Base-by-base conservation (phyloP, 2,329 filamentous ascomycete genomes). In the Xenosphaeropsis pyriputrescens region DNA sequence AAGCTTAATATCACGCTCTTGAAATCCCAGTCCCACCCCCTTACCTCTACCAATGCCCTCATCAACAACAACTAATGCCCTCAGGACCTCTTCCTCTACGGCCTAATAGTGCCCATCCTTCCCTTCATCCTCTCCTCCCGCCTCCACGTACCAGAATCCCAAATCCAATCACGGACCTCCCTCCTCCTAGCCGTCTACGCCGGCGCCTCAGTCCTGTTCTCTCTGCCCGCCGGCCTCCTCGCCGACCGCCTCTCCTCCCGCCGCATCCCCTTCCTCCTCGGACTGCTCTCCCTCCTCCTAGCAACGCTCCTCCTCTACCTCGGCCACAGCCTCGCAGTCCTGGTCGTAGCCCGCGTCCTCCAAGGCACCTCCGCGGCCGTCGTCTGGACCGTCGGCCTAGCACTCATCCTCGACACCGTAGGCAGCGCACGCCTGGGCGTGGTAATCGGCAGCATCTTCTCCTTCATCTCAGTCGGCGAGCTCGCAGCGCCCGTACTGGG, bases 341-440 rank as follows among this genome's bases (percentile, higher is more conserved):
- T 85, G 31, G 58, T 82, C 14, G 56, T 70, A 0, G 81, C 77
- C 0, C 63, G 82, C 17, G 42, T 82, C 2, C 58, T 85, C 11
- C 81, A 86, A 50, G 81, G 81, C 0, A 55, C 74, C 2, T 77
- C 74, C 26, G 79, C 77, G 1, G 76, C 77, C 2, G 68, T 85
- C 1, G 79, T 85, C 8, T 86, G 80, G 79, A 76, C 75, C 0
- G 75, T 83, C 1, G 81, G 81, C 0, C 61, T 82, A 26, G 80
- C 81, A 0, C 57, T 86, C 26, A 51, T 86, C 7, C 75, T 76
- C 5, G 81, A 86, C 49, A 84, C 79, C 0, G 72, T 84, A 26
- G 72, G 70, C 49, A 80, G 13, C 2, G 59, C 68, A 36, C 69
- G 72, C 34, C 50, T 79, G 29, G 75, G 74, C 2, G 75, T 74